Conservation (phyloP, 2,329 filamentous ascomycete genomes). For the Ophiosphaerella korrae region DNA sequence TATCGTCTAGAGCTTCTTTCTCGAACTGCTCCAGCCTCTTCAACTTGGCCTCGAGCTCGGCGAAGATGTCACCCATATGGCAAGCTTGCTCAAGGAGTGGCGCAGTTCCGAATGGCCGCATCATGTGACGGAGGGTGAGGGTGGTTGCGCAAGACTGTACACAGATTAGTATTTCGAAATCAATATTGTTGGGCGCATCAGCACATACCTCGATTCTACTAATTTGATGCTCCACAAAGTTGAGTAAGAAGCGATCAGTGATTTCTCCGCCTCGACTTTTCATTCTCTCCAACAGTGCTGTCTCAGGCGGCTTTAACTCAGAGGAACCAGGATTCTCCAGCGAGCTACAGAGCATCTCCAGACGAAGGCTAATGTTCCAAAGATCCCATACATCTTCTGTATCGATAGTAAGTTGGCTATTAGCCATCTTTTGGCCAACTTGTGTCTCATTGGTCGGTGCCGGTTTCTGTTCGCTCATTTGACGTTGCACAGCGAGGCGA, state of each 20-base stretch:
- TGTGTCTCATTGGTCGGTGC: slow-evolving; percentile 46
- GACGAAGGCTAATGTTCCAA: slow-evolving; percentile 84
- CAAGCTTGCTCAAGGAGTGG: slow-evolving; percentile 72
- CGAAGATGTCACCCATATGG: slow-evolving; percentile 75
- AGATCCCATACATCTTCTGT: slow-evolving; percentile 85
- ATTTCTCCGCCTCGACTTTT: slow-evolving; percentile 78
- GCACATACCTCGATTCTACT: slow-evolving; percentile 86
- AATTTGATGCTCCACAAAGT: slow-evolving; percentile 93
- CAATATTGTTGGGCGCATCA: too few species aligned
- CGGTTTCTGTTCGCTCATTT: slow-evolving; percentile 49
- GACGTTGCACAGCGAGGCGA: slow-evolving; percentile 73
- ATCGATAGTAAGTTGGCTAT: slow-evolving; percentile 75
- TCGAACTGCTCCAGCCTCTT: slow-evolving; percentile 61
- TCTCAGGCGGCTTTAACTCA: slow-evolving; percentile 78
- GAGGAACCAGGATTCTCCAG: slow-evolving; percentile 72
- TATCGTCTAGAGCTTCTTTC: slow-evolving; percentile 32
- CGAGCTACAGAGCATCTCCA: slow-evolving; percentile 91
- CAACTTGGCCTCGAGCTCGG: slow-evolving; percentile 64
- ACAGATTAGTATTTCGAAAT: slow-evolving; percentile 22
- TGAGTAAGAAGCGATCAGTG: slow-evolving; percentile 84
- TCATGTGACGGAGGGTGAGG: slow-evolving; percentile 77
- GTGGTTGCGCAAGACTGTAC: slow-evolving; percentile 78
- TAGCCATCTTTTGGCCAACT: slow-evolving; percentile 66
- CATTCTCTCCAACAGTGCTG: slow-evolving; percentile 77
- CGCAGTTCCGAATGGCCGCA: slow-evolving; percentile 69